Evolutionary conservation across 1,284 basidiomycete species (phyloP).

Genomic region (Moniliophthora roreri): DNA sequence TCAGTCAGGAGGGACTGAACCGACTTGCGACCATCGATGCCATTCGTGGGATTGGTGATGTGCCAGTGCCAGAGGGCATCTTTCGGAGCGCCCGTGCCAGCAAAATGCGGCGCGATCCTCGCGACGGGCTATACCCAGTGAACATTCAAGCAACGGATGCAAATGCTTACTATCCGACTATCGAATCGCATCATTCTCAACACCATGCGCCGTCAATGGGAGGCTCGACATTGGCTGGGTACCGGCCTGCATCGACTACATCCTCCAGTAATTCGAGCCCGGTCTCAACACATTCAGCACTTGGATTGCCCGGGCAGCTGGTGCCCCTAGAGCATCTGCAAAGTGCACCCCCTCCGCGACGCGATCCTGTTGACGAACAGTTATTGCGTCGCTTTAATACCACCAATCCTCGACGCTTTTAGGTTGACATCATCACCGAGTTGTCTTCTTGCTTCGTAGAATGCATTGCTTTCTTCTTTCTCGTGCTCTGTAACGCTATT

Average conservation of each 20-base stretch:
- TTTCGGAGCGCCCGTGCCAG: slow-evolving; percentile 73
- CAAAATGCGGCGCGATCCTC: slow-evolving; percentile 59
- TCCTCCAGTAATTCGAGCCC: slow-evolving; percentile 23
- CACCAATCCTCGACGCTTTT: slow-evolving; percentile 12
- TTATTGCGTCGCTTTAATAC: slow-evolving; percentile 50
- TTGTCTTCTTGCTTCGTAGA: background rate
- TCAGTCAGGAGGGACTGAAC: slow-evolving; percentile 72
- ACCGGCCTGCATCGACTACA: slow-evolving; percentile 11
- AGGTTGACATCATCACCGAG: background rate
- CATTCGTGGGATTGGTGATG: slow-evolving; percentile 61
- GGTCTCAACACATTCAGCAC: slow-evolving; percentile 23
- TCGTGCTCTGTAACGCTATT: background rate
- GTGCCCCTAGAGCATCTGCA: slow-evolving; percentile 64
- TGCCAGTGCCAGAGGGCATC: slow-evolving; percentile 68
- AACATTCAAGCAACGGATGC: slow-evolving; percentile 1
- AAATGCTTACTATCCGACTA: background rate
- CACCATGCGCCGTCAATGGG: background rate
- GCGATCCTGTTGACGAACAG: slow-evolving; percentile 60
- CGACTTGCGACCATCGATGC: slow-evolving; percentile 65
- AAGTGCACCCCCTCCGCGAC: slow-evolving; percentile 44
- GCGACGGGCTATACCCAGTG: slow-evolving; percentile 19
- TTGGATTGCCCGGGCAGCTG: slow-evolving; percentile 36
- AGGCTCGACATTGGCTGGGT: background rate
- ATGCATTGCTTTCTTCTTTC: no score
- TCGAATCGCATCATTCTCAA: background rate